Evolutionary conservation across 768 basidiomycete species (phyloP).

Genomic region (Lentinula raphanica): DNA sequence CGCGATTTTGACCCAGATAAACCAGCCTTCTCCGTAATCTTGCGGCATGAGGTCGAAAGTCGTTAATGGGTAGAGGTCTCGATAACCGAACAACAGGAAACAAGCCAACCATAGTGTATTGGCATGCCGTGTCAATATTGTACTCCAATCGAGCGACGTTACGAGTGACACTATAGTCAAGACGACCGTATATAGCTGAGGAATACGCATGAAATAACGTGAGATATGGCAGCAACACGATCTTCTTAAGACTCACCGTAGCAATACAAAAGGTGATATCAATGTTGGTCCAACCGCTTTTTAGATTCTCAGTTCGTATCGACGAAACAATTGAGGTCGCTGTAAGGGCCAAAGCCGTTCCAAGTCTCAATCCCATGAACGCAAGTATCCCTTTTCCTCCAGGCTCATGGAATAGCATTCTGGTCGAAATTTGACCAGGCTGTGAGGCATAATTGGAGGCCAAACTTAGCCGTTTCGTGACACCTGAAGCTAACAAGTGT

Average conservation of each 20-base stretch:
- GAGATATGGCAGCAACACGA: not conserved
- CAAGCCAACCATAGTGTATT: constrained; percentile 21
- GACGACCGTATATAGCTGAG: not conserved
- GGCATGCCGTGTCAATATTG: not conserved
- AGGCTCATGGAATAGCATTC: not conserved
- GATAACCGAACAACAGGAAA: constrained; percentile 43
- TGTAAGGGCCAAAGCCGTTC: not conserved
- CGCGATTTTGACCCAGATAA: constrained; percentile 22
- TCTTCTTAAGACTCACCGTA: not conserved
- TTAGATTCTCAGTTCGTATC: not conserved
- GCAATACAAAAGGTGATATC: not conserved
- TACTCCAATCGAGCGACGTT: not conserved
- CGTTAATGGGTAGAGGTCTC: constrained; percentile 51
- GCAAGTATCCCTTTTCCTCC: not conserved
- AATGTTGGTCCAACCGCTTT: not conserved
- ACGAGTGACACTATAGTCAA: not conserved
- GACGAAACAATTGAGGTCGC: not conserved
- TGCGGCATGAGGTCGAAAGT: constrained; percentile 38
- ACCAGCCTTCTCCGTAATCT: constrained; percentile 31
- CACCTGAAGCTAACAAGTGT: not conserved
- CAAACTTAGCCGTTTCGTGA: not conserved
- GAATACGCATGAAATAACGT: not conserved
- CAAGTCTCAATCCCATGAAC: not conserved
- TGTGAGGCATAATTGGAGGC: not conserved
- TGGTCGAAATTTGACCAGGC: not conserved